These are phyloP conservation scores for Phytophthora colocasiae DNA, from an alignment of 352 stramenopile genomes.

Conservation along the genomic window DNA sequence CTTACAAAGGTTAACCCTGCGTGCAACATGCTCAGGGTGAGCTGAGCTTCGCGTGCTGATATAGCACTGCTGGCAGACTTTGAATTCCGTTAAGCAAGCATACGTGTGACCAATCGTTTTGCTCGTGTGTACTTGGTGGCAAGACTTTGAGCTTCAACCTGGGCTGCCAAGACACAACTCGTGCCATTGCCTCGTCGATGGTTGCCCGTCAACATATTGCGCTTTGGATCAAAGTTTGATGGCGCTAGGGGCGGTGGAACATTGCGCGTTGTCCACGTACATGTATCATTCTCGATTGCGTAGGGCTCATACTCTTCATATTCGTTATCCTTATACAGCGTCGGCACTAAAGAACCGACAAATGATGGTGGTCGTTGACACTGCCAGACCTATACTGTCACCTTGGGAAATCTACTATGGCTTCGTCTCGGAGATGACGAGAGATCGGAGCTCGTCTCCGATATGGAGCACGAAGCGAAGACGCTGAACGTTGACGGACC, in stretches of 20 bases:
- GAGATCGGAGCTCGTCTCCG: slow-evolving; percentile 33
- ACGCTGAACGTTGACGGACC: slow-evolving; percentile 19
- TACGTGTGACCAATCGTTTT: no score
- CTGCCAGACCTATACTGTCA: slow-evolving; percentile 13
- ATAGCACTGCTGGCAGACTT: no score
- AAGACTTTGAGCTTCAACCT: no score
- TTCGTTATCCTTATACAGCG: slow-evolving; percentile 25
- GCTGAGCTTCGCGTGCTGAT: no score
- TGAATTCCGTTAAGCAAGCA: no score
- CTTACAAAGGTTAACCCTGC: no score
- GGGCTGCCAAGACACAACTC: no score
- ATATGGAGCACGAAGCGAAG: slow-evolving; percentile 34
- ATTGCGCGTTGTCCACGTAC: no score
- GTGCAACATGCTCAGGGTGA: no score
- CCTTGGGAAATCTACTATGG: slow-evolving; percentile 9
- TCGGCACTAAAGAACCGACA: slow-evolving; percentile 34
- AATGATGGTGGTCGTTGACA: neutral
- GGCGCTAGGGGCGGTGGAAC: neutral
- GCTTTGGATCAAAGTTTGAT: neutral
- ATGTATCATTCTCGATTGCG: neutral
- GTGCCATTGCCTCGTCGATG: no score
- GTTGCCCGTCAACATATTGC: neutral
- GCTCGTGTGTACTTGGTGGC: no score
- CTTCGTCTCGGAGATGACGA: slow-evolving; percentile 20
- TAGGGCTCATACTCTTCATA: slow-evolving; percentile 14